Base-by-base conservation (phyloP, 1,284 basidiomycete species). In the Pholiota adiposa region DNA sequence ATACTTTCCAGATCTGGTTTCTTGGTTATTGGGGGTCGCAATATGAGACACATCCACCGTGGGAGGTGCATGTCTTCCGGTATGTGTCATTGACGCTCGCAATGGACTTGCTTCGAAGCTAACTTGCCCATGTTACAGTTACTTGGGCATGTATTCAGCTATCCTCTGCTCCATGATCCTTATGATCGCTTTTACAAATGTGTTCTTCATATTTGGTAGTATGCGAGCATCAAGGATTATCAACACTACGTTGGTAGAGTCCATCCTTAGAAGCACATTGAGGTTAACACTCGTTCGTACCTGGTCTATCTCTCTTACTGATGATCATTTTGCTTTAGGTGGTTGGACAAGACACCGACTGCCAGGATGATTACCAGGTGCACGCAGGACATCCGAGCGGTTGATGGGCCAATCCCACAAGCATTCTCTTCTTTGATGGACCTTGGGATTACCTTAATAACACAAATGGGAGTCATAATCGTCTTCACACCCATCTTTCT, bases 21-120 rank as follows among this genome's bases (percentile, higher is more conserved):
- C 74, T 88, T 14, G 86, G 85, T 27, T 79, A 81, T 56, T 89
- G 86, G 84, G 81, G 84, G 7, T 72, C 75, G 5, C 82, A 85
- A 56, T 88, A 87, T 67, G 79, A 81, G 25, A 65, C 65, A 0
- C 73, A 74, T 60, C 59, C 67, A 27, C 44, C 74, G 12, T 67
- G 71, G 1, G 70, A 79, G 8, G 75, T 82, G n/a, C 67, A 70
- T 12, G 76, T 78, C 9, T 60, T 72, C 48, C 75, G 71, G 79
- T 83, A 63, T 69, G 78, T 21, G 4, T 48, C 19, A 19, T 55
- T 55, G 18, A 12, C n/a, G n/a, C n/a, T 29, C 25, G 23, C 18
- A 7, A 2, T 23, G n/a, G n/a, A n/a, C n/a, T n/a, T n/a, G n/a
- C n/a, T n/a, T n/a, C n/a, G n/a, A n/a, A n/a, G n/a, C n/a, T n/a